Evolutionary conservation across 2,329 filamentous ascomycete genomes (phyloP), one percentile per base, ranked within the genome.

Genomic region (Claviceps pazoutovae): DNA sequence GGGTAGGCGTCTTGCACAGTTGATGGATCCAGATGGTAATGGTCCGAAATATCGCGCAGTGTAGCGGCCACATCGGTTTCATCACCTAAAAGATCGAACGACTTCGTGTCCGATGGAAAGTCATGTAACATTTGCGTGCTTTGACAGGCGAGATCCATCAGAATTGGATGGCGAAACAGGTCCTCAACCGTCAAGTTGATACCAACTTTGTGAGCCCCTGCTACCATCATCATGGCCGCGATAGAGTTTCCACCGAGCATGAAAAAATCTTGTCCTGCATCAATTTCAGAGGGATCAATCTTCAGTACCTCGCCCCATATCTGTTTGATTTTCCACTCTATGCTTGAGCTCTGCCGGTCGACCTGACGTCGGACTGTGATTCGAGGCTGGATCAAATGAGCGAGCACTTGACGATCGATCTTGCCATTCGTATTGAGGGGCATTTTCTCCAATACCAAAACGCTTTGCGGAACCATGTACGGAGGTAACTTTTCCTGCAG

Each of bases 1-100:
- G 68, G 69, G 38, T 30, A 53, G 9, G 39, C 37, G 26, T 38
- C 37, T 38, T 38, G 37, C 4, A 38, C 37, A 38, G 14, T 38
- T 1, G 14, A 14, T 5, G 1, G 37, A n/a, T 38, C 37, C 37
- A 38, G 14, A 38, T 38, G 37, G 37, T n/a, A n/a, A n/a, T n/a
- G 37, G 1, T 6, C 37, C 37, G 37, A 38, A 38, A 38, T 38
- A 38, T 38, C 37, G 14, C 37, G 37, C 37, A 38, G 13, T n/a
- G 14, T 38, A n/a, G 13, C 37, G 14, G 37, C 3, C 37, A 38
- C 14, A 3, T n/a, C 14, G 14, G n/a, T 1, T n/a, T n/a, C 37
- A 38, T 38, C 14, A 38, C 13, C 37, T 1, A 38, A 38, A 38
- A 38, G 37, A 5, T 38, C 37, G 37, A 38, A 38, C 14, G 37